Evolutionary conservation across 192 early-diverging fungal species (phyloP).

Genomic region (Backusella psychrophila): DNA sequence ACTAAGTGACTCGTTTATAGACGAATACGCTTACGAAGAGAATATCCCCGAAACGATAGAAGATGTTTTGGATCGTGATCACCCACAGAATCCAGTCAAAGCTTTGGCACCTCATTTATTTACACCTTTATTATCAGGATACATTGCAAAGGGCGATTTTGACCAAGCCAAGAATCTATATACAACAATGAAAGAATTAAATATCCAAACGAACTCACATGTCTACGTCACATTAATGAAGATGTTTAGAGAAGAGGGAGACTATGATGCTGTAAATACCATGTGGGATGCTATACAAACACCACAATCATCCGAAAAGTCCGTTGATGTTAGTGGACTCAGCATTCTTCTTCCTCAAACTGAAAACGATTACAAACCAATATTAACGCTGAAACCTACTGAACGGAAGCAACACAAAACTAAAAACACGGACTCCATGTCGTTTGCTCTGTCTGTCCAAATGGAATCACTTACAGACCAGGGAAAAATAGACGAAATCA

Average conservation of each 20-base stretch:
- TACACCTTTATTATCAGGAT: slow-evolving; percentile 43
- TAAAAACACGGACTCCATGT: slow-evolving; percentile 3
- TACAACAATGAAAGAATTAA: slow-evolving; percentile 37
- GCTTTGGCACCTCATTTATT: slow-evolving; percentile 36
- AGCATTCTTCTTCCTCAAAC: neutral
- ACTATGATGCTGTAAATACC: slow-evolving; percentile 42
- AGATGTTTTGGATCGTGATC: slow-evolving; percentile 11
- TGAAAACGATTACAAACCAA: neutral
- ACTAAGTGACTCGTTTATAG: neutral
- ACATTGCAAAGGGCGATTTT: slow-evolving; percentile 31
- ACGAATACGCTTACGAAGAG: neutral
- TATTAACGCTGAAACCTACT: neutral
- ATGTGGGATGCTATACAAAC: slow-evolving; percentile 42
- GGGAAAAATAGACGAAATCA: slow-evolving; percentile 28
- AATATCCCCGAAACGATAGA: slow-evolving; percentile 18
- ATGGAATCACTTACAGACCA: slow-evolving; percentile 41
- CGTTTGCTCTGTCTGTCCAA: slow-evolving; percentile 43
- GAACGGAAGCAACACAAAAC: too few species aligned
- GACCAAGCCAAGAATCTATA: slow-evolving; percentile 37
- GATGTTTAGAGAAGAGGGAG: slow-evolving; percentile 35
- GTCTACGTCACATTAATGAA: slow-evolving; percentile 49
- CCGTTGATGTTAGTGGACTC: neutral
- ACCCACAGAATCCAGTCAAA: neutral
- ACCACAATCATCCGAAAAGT: neutral
- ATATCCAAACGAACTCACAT: slow-evolving; percentile 28